Percentiles rank a stretch among this genome's conserved stretches.
These are phyloP conservation scores for Puccinia brachypodii DNA, from an alignment of 1,284 basidiomycete species.

Conservation along the genomic window DNA sequence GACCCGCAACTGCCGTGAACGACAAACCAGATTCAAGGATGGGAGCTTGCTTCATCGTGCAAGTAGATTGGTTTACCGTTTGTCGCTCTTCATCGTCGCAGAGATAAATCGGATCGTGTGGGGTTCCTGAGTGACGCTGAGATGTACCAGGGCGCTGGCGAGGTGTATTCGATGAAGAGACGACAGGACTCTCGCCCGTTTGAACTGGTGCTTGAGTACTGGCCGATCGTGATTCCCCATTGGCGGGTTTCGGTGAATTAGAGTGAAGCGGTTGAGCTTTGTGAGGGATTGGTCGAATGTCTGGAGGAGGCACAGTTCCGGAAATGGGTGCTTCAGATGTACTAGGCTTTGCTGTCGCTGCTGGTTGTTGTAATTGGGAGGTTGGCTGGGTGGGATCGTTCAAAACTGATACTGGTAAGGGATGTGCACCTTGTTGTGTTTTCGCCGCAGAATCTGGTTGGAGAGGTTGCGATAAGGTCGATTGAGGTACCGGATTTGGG, in stretches of 20 bases:
- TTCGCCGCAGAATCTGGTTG: neutral
- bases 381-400: neutral
- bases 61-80: neutral
- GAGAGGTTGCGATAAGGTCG: neutral
- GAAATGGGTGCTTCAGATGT: slow-evolving; percentile 11
- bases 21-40: neutral
- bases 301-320: neutral
- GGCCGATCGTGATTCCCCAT: neutral
- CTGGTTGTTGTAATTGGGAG: neutral
- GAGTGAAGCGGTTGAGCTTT: neutral
- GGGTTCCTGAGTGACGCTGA: slow-evolving; percentile 21
- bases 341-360: neutral
- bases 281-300: neutral
- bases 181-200: neutral
- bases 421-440: neutral
- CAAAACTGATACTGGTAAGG: neutral
- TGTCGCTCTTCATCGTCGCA: slow-evolving; percentile 35
- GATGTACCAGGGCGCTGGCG: neutral
- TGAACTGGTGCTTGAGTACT: neutral
- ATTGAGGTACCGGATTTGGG: neutral
- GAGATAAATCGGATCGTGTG: slow-evolving; percentile 33
- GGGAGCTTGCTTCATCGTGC: neutral
- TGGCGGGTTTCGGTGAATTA: neutral
- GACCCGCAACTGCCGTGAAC: neutral
- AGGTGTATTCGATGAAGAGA: neutral